Percentiles rank a stretch among this genome's conserved stretches.
Evolutionary conservation across 2,329 filamentous ascomycete species (phyloP).

Genomic region (Berkeleyomyces rouxiae): DNA sequence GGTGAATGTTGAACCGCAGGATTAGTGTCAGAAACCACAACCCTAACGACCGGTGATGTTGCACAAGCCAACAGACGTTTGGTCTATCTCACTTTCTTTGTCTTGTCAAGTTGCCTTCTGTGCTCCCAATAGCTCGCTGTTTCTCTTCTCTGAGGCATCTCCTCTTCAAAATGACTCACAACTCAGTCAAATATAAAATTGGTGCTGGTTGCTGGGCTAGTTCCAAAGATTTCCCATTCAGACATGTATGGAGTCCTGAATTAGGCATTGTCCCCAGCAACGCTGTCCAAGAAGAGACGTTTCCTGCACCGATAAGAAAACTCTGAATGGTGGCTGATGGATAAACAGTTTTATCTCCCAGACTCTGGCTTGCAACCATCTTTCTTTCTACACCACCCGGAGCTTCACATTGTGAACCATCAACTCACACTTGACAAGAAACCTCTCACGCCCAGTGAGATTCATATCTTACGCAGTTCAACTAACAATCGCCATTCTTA

Average conservation of each 20-base stretch:
- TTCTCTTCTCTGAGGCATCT: not conserved
- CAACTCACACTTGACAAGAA: not conserved
- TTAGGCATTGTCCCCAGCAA: not conserved
- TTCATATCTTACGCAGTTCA: too few relatives aligned
- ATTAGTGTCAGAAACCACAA: not conserved
- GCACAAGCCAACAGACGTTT: not conserved
- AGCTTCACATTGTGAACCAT: not conserved
- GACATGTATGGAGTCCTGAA: not conserved
- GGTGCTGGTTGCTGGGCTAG: not conserved
- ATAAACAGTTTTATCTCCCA: not conserved
- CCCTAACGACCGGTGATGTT: not conserved
- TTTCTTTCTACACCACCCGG: not conserved
- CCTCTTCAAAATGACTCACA: not conserved
- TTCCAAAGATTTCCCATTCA: not conserved
- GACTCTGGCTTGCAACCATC: not conserved
- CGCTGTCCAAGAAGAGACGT: not conserved
- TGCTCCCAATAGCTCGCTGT: not conserved
- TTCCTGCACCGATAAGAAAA: not conserved
- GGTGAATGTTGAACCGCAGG: not conserved
- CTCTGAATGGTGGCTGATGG: not conserved
- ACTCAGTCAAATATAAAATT: not conserved
- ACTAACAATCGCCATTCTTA: not conserved
- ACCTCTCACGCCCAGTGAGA: not conserved
- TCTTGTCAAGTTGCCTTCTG: not conserved
- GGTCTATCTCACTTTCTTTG: too few relatives aligned